Base-by-base conservation (phyloP, 208 protist species). In the Balamuthia mandrillaris region DNA sequence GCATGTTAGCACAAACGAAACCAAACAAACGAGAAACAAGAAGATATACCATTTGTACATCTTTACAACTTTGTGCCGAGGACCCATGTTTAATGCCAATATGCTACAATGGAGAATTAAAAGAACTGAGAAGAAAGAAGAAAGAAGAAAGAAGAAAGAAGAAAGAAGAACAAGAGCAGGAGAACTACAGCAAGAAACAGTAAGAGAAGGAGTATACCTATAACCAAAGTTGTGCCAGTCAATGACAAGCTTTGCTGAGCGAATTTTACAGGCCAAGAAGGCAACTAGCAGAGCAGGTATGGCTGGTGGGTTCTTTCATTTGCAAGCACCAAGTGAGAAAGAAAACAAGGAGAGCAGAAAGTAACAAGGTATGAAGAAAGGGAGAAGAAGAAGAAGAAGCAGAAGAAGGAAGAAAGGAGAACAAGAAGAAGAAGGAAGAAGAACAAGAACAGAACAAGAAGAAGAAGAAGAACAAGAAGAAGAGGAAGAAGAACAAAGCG, bases 181-280 rank as follows among this genome's bases (percentile, higher is more conserved):
- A 41, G 21, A 18, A 9, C 10, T 29, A 63, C 16, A 29, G 24
- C 10, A 31, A 18, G 10, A 29, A 7, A 63, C 24, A 63, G 24
- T 35, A 6, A 63, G 24, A 12, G 10, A 21, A 63, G n/a, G n/a
- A n/a, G 10, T 14, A 16, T 0, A 72, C 63, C 63, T 72, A 41
- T 86, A 89, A 16, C 87, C 88, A 12, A 88, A 61, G 61, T 90
- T 90, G 45, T 90, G 88, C 88, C 88, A 90, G 52, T 90, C 88
- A 14, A 90, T 83, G 0, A 90, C 41, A 12, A 90, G 52, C 44
- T 86, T 81, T 18, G 47, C 33, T 9, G 63, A 41, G 16, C 84
- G 42, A 1, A 90, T 21, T 16, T 24, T 33, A 44, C 49, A 66
- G 12, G 86, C 54, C 0, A 90, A 45, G n/a, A 66, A 63, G 3